phyloP scores from a whole-genome alignment of 179 eudicot genomes.

The Vitellaria paradoxa region DNA sequence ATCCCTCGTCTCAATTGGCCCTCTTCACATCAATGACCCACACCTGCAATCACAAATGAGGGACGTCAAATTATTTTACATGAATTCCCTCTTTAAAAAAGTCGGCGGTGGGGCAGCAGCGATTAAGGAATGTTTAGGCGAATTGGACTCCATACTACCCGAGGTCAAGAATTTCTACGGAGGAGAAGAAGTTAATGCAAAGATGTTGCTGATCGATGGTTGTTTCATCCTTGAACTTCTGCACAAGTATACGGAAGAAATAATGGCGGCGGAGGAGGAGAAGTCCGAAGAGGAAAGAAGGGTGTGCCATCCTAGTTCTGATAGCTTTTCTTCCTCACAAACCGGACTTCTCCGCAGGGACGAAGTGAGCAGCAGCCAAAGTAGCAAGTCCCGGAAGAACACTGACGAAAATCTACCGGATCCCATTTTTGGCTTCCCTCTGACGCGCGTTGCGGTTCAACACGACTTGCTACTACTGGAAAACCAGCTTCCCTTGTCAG shows the following conservation, averaged over 20 bases:
- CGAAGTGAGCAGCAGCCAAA: too few relatives aligned
- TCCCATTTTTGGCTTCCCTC: too few relatives aligned
- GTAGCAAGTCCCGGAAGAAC: too few relatives aligned
- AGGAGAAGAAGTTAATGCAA: background rate
- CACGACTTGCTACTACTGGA: background rate
- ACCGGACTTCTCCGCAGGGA: too few relatives aligned
- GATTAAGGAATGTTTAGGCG: background rate
- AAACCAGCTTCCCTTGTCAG: background rate
- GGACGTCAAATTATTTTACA: background rate
- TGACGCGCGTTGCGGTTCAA: background rate
- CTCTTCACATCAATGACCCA: background rate
- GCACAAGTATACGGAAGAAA: too few relatives aligned
- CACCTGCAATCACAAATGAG: background rate
- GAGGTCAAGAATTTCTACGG: background rate
- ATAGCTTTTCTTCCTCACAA: too few relatives aligned
- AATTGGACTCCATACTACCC: background rate
- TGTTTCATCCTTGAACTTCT: background rate
- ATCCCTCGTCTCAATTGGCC: background rate
- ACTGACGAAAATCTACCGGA: too few relatives aligned
- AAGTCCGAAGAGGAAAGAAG: too few relatives aligned
- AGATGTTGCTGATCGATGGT: too few relatives aligned
- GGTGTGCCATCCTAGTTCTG: too few relatives aligned
- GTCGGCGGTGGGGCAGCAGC: too few relatives aligned
- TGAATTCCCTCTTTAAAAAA: background rate
- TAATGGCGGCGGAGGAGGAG: too few relatives aligned